Percentiles rank a stretch among this genome's conserved stretches.
phyloP scores from a whole-genome alignment of 2,329 filamentous ascomycete species.

The Pseudogymnoascus sp. region DNA sequence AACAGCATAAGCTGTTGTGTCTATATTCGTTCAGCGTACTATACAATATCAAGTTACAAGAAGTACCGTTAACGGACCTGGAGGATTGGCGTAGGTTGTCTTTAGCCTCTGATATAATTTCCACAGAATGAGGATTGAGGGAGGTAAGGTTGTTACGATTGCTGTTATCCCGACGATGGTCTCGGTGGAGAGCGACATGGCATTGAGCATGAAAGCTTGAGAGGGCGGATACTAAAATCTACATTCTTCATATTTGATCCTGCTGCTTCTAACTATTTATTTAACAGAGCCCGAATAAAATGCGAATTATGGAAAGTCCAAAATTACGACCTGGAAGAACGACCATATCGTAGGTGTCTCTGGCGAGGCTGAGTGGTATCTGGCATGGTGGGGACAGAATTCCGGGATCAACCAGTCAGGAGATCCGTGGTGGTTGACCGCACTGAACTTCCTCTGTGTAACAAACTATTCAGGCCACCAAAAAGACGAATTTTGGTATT shows the following conservation, averaged over 20 bases:
- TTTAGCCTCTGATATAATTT: not conserved
- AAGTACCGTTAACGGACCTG: not conserved
- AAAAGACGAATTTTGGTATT: not conserved
- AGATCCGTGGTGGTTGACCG: no score
- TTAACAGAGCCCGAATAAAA: not conserved
- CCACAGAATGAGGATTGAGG: not conserved
- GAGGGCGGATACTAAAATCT: not conserved
- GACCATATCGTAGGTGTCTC: not conserved
- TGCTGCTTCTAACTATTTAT: not conserved
- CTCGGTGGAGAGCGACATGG: not conserved
- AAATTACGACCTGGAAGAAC: not conserved
- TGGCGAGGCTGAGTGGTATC: not conserved
- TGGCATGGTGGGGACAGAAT: no score
- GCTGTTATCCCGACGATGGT: not conserved
- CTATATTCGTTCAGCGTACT: not conserved
- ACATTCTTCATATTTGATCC: not conserved
- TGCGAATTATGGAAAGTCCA: not conserved
- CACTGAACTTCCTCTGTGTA: no score
- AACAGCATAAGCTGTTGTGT: not conserved
- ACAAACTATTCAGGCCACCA: not conserved
- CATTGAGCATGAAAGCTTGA: not conserved
- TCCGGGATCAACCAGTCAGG: no score
- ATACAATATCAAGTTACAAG: not conserved
- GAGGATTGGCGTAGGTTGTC: not conserved
- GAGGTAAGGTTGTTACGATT: not conserved